Base-by-base conservation (phyloP, 2,329 filamentous ascomycete genomes). In the Diaporthe ampelina region DNA sequence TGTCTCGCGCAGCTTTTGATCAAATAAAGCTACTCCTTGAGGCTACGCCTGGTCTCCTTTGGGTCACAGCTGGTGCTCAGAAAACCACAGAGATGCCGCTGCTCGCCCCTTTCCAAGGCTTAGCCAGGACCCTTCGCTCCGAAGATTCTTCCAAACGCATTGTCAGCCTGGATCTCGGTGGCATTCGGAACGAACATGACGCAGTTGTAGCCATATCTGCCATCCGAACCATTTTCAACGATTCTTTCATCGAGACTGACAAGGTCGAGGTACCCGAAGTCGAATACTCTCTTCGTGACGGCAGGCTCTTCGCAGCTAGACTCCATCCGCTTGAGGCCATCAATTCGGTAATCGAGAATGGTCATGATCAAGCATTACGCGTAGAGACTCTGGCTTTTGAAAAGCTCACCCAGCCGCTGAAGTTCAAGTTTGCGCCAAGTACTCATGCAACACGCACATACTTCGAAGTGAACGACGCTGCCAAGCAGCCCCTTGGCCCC, bases 71-170 rank as follows among this genome's bases (percentile, higher is more conserved):
- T 0, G 85, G 84, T 5, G 86, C 85, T 1, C 83, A 86, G 40
- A 83, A 76, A 78, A 80, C 81, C 75, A 57, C 79, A 78, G 19
- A 65, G 43, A 52, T 81, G 21, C 86, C 87, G 0, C 77, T 78
- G 32, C 79, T 81, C 17, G 81, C 86, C 2, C 81, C 84, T 0
- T 82, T 88, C 26, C 78, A 86, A n/a, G 87, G 85, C 1, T 78
- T 90, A 21, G 83, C 86, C 1, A 82, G 88, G 26, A 86, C 86
- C 0, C 79, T 90, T 11, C 83, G 86, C 61, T 89, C 88, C 0
- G 88, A 90, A 61, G 84, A 88, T 74, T 80, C 84, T 0, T 81
- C 83, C 24, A 87, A 83, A 76, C 79, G 76, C 0, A 81, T 89
- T 21, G 79, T 85, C 15, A 85, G 84, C 0, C 79, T 89, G n/a